Evolutionary conservation across 371 early-diverging fungal genomes (phyloP).

Genomic region (Encephalitozoon cuniculi): DNA sequence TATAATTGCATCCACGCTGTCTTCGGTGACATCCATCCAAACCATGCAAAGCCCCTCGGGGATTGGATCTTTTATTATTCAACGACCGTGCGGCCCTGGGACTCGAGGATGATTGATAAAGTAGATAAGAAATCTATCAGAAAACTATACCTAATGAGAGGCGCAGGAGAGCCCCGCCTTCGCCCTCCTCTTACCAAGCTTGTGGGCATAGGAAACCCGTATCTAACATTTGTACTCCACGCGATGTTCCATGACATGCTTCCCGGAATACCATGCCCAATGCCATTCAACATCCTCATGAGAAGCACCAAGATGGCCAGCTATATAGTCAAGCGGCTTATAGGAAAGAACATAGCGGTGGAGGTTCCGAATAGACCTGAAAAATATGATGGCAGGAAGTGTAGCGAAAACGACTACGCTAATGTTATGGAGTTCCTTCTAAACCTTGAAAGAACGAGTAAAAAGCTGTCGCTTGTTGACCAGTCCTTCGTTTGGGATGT

Average conservation of each 20-base stretch:
- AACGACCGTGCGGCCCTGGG: background rate
- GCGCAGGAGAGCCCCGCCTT: background rate
- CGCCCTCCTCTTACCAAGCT: background rate
- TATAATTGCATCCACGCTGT: background rate
- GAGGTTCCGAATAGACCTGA: background rate
- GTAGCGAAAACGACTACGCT: background rate
- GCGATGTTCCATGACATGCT: background rate
- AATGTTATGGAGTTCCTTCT: constrained; percentile 4
- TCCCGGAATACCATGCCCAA: background rate
- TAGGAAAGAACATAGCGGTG: background rate
- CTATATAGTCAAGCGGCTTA: background rate
- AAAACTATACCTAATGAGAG: background rate
- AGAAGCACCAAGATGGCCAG: background rate
- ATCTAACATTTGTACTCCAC: background rate
- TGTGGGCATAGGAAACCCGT: background rate
- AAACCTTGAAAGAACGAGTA: background rate
- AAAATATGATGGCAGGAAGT: background rate
- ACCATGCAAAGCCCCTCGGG: background rate
- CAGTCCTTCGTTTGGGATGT: background rate
- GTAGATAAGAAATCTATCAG: background rate
- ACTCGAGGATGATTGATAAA: background rate
- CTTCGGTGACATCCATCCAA: background rate
- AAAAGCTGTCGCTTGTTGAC: background rate
- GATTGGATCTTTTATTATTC: background rate
- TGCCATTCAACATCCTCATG: background rate